Evolutionary conservation across 1,139 yeast genomes (phyloP).

Genomic region (Hemisphaericaspora xylofermentans): DNA sequence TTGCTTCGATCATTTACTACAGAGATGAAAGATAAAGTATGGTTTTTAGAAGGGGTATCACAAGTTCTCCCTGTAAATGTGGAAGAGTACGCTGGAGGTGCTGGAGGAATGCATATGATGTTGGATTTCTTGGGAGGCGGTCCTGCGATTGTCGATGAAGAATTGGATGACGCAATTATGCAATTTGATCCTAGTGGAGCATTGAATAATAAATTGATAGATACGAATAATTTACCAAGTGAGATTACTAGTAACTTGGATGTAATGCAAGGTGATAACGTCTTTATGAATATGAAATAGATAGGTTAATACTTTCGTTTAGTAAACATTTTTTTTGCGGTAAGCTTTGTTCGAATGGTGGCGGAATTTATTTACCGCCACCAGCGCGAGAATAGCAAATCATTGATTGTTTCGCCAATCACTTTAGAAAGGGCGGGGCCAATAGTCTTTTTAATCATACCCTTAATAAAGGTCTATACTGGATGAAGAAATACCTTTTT

Average conservation of each 20-base stretch:
- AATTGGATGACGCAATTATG: slow-evolving; percentile 43
- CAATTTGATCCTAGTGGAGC: slow-evolving; percentile 44
- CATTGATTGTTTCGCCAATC: too few relatives aligned
- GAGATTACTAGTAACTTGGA: slow-evolving; percentile 51
- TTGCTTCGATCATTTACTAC: slow-evolving; percentile 76
- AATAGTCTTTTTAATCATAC: too few relatives aligned
- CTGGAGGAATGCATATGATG: slow-evolving; percentile 90
- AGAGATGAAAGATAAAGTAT: slow-evolving; percentile 84
- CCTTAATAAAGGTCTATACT: too few relatives aligned
- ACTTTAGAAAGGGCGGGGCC: too few relatives aligned
- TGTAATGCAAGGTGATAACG: slow-evolving; percentile 44
- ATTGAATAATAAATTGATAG: slow-evolving; percentile 45
- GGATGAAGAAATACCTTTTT: too few relatives aligned
- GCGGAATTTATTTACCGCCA: too few relatives aligned
- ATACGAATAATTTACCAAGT: slow-evolving; percentile 57
- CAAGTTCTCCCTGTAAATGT: slow-evolving; percentile 82
- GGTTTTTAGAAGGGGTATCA: slow-evolving; percentile 93
- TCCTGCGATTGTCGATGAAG: slow-evolving; percentile 46
- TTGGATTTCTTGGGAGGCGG: slow-evolving; percentile 81
- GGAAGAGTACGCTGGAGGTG: slow-evolving; percentile 79
- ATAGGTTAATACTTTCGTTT: background rate
- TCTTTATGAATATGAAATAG: slow-evolving; percentile 16
- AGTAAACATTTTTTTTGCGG: background rate
- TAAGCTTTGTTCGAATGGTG: too few relatives aligned
- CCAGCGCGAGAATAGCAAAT: too few relatives aligned